Evolutionary conservation across 768 basidiomycete species (phyloP), one percentile per base, ranked within the genome.

Genomic region (Lactifluus echinatus): DNA sequence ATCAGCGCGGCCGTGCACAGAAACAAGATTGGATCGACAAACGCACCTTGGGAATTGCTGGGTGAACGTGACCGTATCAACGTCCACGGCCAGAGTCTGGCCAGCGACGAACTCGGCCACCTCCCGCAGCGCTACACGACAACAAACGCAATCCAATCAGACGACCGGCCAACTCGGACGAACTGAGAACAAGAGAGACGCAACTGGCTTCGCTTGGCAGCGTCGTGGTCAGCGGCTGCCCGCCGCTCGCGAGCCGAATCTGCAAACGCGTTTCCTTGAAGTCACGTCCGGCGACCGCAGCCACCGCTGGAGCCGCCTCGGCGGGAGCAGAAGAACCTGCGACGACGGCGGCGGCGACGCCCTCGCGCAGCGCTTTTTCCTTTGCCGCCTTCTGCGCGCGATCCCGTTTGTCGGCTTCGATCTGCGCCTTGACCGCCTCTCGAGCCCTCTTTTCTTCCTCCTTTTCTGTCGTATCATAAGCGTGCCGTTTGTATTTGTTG

Each of bases 341-440:
- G 0, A 76, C 62, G 0, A 72, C 64, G 0, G 76, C 57, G 2
- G 76, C 62, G 8, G 72, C 64, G 4, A 74, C 61, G 1, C 94
- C 94, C 34, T 95, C 92, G 31, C 94, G 80, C 7, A 94, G 68
- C 0, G 93, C 94, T 69, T 97, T 97, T 72, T 97, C 95, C 46
- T 84, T 75, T 0, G 93, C 93, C 1, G 84, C 77, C 66, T 89
- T 93, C 67, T 88, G 93, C 0, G 91, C 91, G 19, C 95, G 83
- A 8, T 82, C 85, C 51, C 81, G 81, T 73, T 93, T 98, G 75
- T 96, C 94, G 0, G 85, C 89, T 70, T 94, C 93, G 63, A 97
- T 96, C 69, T 96, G 93, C 0, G 88, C 90, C 68, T 92, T 93
- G 66, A 97, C 76, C 0, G 89, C 88, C 3, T 89, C 90, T 61